phyloP scores from a whole-genome alignment of 73 alveolate species.

The Uronychia binucleata region DNA sequence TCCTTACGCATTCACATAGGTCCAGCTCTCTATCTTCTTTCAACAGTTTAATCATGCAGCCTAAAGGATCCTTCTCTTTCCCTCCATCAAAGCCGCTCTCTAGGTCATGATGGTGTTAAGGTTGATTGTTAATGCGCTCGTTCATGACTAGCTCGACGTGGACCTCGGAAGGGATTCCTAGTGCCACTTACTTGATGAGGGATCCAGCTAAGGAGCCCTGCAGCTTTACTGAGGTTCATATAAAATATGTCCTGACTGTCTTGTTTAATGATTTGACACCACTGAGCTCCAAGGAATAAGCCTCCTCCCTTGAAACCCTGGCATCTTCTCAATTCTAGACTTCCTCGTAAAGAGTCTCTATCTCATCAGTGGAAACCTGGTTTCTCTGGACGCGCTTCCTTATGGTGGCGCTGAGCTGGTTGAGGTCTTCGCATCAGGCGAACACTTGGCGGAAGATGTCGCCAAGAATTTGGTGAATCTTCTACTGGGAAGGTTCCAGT shows the following conservation, averaged over 20 bases:
- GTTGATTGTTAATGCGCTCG: neutral
- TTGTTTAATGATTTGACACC: neutral
- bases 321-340: neutral
- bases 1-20: neutral
- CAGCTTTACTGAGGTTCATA: neutral
- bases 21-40: neutral
- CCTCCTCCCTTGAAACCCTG: neutral
- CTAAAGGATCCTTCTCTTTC: neutral
- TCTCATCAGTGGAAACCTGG: neutral
- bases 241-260: neutral
- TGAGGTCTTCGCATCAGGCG: neutral
- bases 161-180: neutral
- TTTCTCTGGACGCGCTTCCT: neutral
- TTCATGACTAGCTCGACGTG: neutral
- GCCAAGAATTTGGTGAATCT: neutral
- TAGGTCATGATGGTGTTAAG: too few species aligned
- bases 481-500: neutral
- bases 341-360: neutral
- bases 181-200: neutral
- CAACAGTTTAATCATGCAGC: neutral
- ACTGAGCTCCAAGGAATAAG: neutral
- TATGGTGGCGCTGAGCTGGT: neutral
- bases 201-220: neutral
- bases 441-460: neutral
- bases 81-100: too few species aligned